Base-by-base conservation (phyloP, 2,329 filamentous ascomycete species). In the Cladophialophora psammophila region DNA sequence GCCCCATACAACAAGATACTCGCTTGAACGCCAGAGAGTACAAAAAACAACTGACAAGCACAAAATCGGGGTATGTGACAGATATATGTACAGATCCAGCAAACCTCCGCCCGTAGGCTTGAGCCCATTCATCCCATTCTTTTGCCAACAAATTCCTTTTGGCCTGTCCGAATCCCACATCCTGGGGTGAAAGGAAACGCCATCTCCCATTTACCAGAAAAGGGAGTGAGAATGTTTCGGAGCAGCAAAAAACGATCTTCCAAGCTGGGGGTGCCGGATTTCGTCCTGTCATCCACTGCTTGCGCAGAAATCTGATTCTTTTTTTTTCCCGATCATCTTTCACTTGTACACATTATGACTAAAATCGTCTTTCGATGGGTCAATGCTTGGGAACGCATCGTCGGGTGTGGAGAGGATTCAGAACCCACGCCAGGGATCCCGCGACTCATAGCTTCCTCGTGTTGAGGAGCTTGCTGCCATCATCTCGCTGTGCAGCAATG, bases 401-500 rank as follows among this genome's bases (percentile, higher is more conserved):
- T 34, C 5, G 26, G 20, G 10, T 15, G 6, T 2, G n/a, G 50
- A 36, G 20, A 18, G 26, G 26, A 50, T 35, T 68, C 57, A 70
- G 35, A 70, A 70, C 35, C 68, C 68, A 48, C 68, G 60, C 68
- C 68, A 70, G n/a, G 66, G 66, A 57, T 70, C 66, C 38, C 66
- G 60, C 15, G 68, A 70, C 26, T 70, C 68, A 18, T 56, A 50
- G 45, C 68, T 70, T 20, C 68, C 68, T 40, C 68, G 40, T 13
- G 68, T 70, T 10, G 68, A 70, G 38, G 68, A 70, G 53, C 68
- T 67, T 40, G 68, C 68, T 31, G 65, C 65, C 66, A 69, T 68
- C 70, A 72, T 72, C 53, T 70, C 70, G 31, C 62, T 63, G 36
- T 70, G 67, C 42, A 72, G 65, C 59, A 69, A 45, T n/a, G 67